Conservation (phyloP, 257 asterid genomes). For the Penstemon newberryi region DNA sequence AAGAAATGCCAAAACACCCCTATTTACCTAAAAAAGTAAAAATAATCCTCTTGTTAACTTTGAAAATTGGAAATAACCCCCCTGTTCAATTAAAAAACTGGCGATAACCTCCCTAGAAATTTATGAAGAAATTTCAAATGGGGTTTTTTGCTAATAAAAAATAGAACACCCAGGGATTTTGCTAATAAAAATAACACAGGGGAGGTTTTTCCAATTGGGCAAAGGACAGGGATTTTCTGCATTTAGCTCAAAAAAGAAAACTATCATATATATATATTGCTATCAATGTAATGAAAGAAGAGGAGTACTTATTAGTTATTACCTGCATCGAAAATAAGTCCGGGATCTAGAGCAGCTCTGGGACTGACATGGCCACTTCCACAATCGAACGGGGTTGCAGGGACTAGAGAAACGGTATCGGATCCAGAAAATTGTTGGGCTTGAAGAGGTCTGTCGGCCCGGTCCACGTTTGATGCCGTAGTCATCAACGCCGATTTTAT, state of each 20-base stretch:
- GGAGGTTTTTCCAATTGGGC: not conserved
- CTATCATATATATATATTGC: not conserved
- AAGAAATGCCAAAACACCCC: too few species aligned
- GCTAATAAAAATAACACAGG: not conserved
- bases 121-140: too few species aligned
- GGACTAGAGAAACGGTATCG: slow-evolving; percentile 59
- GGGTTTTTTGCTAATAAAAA: not conserved
- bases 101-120: too few species aligned
- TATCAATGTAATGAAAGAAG: not conserved
- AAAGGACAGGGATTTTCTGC: too few species aligned
- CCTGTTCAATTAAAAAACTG: too few species aligned
- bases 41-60: too few species aligned
- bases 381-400: slow-evolving; percentile 76
- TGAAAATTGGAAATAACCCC: too few species aligned
- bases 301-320: slow-evolving; percentile 25
- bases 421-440: slow-evolving; percentile 78
- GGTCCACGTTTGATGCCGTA: slow-evolving; percentile 63
- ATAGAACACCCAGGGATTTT: not conserved
- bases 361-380: slow-evolving; percentile 89
- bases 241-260: not conserved
- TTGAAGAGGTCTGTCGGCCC: slow-evolving; percentile 73
- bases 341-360: slow-evolving; percentile 77
- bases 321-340: slow-evolving; percentile 78
- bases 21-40: too few species aligned
- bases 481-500: slow-evolving; percentile 81